phyloP scores from a whole-genome alignment of 139 green algal genomes.

The Volvox africanus region DNA sequence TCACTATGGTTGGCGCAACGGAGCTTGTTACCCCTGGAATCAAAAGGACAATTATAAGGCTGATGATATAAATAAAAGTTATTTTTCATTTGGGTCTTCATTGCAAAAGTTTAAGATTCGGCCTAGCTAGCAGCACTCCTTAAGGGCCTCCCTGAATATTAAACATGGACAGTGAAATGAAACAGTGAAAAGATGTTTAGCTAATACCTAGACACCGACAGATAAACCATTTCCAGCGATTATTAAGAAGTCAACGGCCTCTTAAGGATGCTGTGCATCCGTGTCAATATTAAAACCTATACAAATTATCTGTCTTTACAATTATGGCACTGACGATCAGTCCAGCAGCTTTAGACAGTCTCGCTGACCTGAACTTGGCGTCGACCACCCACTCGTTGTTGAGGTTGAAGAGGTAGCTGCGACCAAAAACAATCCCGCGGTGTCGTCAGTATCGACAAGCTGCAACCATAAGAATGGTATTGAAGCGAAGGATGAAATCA shows the following conservation, averaged over 20 bases:
- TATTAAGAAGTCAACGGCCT: not conserved
- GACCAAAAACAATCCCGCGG: too few relatives aligned
- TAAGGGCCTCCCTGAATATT: not conserved
- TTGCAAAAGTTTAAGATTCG: not conserved
- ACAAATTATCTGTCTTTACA: not conserved
- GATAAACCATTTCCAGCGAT: not conserved
- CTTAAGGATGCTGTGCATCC: not conserved
- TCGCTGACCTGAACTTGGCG: conserved; percentile 44
- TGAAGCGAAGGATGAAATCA: too few relatives aligned
- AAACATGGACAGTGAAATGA: not conserved
- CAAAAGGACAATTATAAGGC: too few relatives aligned
- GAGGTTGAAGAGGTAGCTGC: conserved; percentile 94
- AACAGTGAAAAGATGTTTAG: too few relatives aligned
- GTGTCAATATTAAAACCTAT: not conserved
- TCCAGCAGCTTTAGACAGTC: not conserved
- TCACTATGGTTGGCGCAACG: conserved; percentile 87
- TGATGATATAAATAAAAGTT: not conserved
- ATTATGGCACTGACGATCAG: not conserved
- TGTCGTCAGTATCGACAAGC: too few relatives aligned
- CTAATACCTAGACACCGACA: too few relatives aligned
- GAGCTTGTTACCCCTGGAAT: conserved; percentile 89
- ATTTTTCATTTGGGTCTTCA: not conserved
- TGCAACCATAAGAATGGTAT: too few relatives aligned
- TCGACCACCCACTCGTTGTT: conserved; percentile 77
- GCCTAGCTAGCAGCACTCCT: not conserved